Percentiles rank a stretch among this genome's conserved stretches.
Evolutionary conservation across 2,329 filamentous ascomycete species (phyloP).

Genomic region (Biscogniauxia marginata): DNA sequence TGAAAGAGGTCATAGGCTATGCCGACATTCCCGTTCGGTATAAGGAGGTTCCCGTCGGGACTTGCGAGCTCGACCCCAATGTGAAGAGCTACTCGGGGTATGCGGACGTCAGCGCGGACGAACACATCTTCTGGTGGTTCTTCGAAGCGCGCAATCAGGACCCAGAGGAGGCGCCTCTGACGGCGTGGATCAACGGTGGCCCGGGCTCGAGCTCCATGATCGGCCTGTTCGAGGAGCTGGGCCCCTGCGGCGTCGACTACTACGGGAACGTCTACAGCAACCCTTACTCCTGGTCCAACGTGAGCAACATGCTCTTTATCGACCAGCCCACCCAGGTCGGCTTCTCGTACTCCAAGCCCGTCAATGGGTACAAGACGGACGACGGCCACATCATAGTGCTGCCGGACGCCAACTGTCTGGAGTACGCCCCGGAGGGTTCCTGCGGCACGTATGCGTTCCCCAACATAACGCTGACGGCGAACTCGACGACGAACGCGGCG

Average conservation of each 20-base stretch:
- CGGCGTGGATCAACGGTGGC: constrained; percentile 53
- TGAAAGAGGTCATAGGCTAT: constrained; percentile 27
- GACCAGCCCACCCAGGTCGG: constrained; percentile 60
- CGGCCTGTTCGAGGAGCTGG: constrained; percentile 50
- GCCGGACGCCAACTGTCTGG: constrained; percentile 47
- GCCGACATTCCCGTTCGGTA: constrained; percentile 44
- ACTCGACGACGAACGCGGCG: constrained; percentile 51
- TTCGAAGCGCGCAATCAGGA: constrained; percentile 47
- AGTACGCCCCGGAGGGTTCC: constrained; percentile 41
- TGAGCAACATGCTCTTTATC: constrained; percentile 60
- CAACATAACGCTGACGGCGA: constrained; percentile 48
- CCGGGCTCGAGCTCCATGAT: constrained; percentile 53
- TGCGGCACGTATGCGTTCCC: constrained; percentile 58
- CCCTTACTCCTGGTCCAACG: constrained; percentile 59
- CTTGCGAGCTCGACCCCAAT: constrained; percentile 42
- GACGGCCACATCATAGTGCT: constrained; percentile 38
- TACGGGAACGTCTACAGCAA: constrained; percentile 48
- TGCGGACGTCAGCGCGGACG: constrained; percentile 38
- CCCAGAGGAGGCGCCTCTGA: constrained; percentile 45
- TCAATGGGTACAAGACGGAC: constrained; percentile 28
- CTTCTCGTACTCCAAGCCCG: constrained; percentile 47
- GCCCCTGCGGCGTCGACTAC: constrained; percentile 41
- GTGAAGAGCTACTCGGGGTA: constrained; percentile 45
- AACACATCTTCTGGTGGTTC: constrained; percentile 49
- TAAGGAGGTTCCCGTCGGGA: constrained; percentile 46